phyloP scores from a whole-genome alignment of 768 basidiomycete genomes.

The Galerina sulciceps region DNA sequence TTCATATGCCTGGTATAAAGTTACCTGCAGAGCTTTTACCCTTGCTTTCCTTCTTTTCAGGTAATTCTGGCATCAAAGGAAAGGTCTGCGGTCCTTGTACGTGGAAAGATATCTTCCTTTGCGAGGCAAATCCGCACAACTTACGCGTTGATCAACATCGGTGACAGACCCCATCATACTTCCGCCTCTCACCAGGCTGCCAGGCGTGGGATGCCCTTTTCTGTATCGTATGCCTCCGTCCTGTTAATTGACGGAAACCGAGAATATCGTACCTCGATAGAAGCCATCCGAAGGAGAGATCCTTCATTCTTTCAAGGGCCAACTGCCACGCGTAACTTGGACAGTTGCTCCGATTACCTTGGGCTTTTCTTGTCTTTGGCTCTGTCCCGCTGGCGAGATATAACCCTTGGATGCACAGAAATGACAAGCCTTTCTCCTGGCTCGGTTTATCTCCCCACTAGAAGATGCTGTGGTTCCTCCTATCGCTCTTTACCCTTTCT shows the following conservation, averaged over 20 bases:
- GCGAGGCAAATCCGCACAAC: slow-evolving; percentile 21
- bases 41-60: not conserved
- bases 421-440: slow-evolving; percentile 17
- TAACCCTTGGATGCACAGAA: slow-evolving; percentile 6
- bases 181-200: slow-evolving; percentile 22
- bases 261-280: slow-evolving; percentile 26
- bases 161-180: slow-evolving; percentile 22
- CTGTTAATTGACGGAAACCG: slow-evolving; percentile 17
- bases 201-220: slow-evolving; percentile 21
- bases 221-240: slow-evolving; percentile 19
- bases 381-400: slow-evolving; percentile 4
- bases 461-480: slow-evolving; percentile 27
- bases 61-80: not conserved
- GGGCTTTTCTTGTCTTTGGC: slow-evolving; percentile 10
- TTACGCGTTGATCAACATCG: slow-evolving; percentile 18
- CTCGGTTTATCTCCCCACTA: slow-evolving; percentile 14
- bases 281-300: slow-evolving; percentile 24
- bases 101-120: slow-evolving; percentile 16
- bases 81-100: slow-evolving; percentile 12
- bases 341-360: slow-evolving; percentile 25
- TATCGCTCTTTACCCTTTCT: slow-evolving; percentile 26
- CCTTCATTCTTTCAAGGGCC: slow-evolving; percentile 23
- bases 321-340: slow-evolving; percentile 30
- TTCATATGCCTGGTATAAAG: not conserved
- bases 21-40: not conserved